Base-by-base conservation (phyloP, 768 basidiomycete species). In the Collybia sp. region DNA sequence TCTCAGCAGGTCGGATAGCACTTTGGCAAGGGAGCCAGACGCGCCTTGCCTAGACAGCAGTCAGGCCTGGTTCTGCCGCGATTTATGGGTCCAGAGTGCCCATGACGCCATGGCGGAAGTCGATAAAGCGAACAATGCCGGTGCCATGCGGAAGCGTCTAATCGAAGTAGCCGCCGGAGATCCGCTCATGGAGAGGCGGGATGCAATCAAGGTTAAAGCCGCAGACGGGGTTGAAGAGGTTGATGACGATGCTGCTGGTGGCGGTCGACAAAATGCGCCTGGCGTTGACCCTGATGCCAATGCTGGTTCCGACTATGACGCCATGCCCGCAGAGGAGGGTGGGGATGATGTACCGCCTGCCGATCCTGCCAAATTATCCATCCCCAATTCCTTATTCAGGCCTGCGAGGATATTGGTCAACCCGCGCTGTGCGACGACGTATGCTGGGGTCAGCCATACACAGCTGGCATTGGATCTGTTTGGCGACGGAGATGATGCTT, bases 41-140 rank as follows among this genome's bases (percentile, higher is more conserved):
- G 88, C 89, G 1, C 70, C 87, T 20, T 99, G 96, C 62, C 78
- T 97, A 57, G 96, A 98, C 63, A 94, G 91, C 58, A 89, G 84
- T 32, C 96, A 99, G 64, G 93, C 94, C 30, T 98, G 91, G 88
- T 98, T 99, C 71, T 99, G 96, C 57, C 71, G 96, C 32, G 96
- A 99, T 64, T 73, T 99, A 33, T 99, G 96, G 96, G 77, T 92
- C n/a, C 78, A 79, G 52, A 86, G 85, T 39, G 95, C 95, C 1
- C 71, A 75, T 19, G 88, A 89, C 41, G 85, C 84, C 13, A 80
- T 83, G 64, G 77, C 73, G 49, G 86, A 80, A 49, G 66, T 72
- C 34, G 77, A 75, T 44, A 63, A 65, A 39, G 65, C 63, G 32
- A 71, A 73, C 49, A 68, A 68, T 31, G 63, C 50, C 1, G 61